Base-by-base conservation (phyloP, 345 rosid species). In the Trapa bicornis region DNA sequence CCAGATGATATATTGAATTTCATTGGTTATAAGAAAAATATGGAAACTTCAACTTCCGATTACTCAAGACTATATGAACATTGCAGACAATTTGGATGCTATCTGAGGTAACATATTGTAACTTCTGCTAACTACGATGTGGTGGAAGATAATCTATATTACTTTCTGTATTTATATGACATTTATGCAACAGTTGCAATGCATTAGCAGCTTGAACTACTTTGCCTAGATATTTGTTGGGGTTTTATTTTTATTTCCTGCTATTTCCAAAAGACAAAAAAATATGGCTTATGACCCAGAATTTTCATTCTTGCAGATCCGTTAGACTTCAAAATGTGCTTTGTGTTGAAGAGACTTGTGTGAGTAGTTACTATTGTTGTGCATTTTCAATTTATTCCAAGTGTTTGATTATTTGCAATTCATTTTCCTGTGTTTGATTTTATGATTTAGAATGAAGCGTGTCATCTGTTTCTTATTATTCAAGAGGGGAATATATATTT, bases 281-380 rank as follows among this genome's bases (percentile, higher is more conserved):
- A 63, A 36, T 42, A 45, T 65, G 54, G 6, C 29, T 58, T 35
- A 5, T 58, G 63, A 58, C 63, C 2, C 7, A 1, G 63, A 58
- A 33, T 58, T 58, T 10, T 73, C 73, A 68, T 63, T 71, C 73
- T 58, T 75, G 81, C 92, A 90, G 97, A 80, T 82, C 69, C 71
- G 71, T 93, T 79, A 83, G 92, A 78, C 96, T 93, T 84, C 91
- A 75, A 73, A 88, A 73, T 84, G 96, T 86, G 47, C 79, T 87
- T 52, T 88, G 93, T 74, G 77, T 74, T 72, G 68, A 79, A 54
- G 97, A 93, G 82, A 80, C 86, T 66, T 82, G 84, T 74, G 97
- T 93, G 88, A 79, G 93, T 35, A 29, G 63, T 14, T 8, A 11
- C 37, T 54, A 3, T 54, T 4, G n/a, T 9, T 5, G 4, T 54